phyloP scores from a whole-genome alignment of 306 rosid species.

The cucumber (Cucumis sativus) region Cucumber_9930_V3 NC_026657.2:34048001-34048500 shows the following conservation, averaged over 20 bases:
- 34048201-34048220: constrained; percentile 69
- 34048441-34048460: constrained; percentile 30
- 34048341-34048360: not conserved
- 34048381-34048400: constrained; percentile 71
- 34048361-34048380: constrained; percentile 35
- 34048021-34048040: constrained; percentile 89
- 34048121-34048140: constrained; percentile 77
- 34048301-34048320: too few relatives aligned
- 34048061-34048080: not conserved
- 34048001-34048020: constrained; percentile 94
- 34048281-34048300: not conserved
- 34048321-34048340: too few relatives aligned
- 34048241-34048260: constrained; percentile 3
- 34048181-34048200: constrained; percentile 99
- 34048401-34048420: constrained; percentile 69
- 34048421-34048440: constrained; percentile 66
- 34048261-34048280: not conserved
- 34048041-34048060: constrained; percentile 31
- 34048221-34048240: too few relatives aligned
- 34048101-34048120: constrained; percentile 25
- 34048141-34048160: constrained; percentile 78
- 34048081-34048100: not conserved
- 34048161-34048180: constrained; percentile 67
- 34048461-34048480: too few relatives aligned
- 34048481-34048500: not conserved